Base-by-base conservation (phyloP, 495 filamentous ascomycete genomes). In the Talaromyces ruber region DNA sequence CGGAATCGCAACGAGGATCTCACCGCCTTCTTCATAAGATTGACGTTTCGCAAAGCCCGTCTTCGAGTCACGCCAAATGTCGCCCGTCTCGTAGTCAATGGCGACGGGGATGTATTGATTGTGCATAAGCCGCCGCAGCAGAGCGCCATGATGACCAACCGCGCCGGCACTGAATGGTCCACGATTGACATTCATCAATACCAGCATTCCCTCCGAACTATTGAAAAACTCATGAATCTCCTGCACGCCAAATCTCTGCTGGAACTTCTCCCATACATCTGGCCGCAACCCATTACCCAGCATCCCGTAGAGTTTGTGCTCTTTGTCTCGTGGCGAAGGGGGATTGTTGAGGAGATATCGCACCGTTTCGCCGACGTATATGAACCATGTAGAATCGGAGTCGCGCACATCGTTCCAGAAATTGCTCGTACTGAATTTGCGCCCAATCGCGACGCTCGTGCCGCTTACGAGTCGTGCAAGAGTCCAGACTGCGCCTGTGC, bases 281-380 rank as follows among this genome's bases (percentile, higher is more conserved):
- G 89, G 88, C 0, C 90, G 79, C 59, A 93, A 75, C 0, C 90
- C 90, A 67, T 93, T 93, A 7, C 90, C 90, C 64, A 83, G 90
- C 73, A 92, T 88, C 52, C 80, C 73, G 21, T 82, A 80, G 11
- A 92, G 79, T 14, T 79, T 81, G 65, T 94, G 89, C 5, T 84
- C 74, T 22, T 76, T 80, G 63, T 94, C 90, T 2, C 80, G 71
- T 1, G 84, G 79, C 2, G 80, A 84, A 0, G 85, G 83, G 0
- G 88, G 87, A 11, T 83, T 81, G 0, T 88, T 84, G 16, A 94
- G 81, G 2, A 94, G 79, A 60, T 93, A 94, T 3, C 89, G 79
- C 26, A 88, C 82, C 0, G 87, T 90, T 70, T 94, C 89, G 64
- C 90, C 89, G n/a, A 94, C 90, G 66, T 94, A 94, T 11, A 88